phyloP scores from a whole-genome alignment of 768 basidiomycete genomes.

The Tephrocybe sp. region DNA sequence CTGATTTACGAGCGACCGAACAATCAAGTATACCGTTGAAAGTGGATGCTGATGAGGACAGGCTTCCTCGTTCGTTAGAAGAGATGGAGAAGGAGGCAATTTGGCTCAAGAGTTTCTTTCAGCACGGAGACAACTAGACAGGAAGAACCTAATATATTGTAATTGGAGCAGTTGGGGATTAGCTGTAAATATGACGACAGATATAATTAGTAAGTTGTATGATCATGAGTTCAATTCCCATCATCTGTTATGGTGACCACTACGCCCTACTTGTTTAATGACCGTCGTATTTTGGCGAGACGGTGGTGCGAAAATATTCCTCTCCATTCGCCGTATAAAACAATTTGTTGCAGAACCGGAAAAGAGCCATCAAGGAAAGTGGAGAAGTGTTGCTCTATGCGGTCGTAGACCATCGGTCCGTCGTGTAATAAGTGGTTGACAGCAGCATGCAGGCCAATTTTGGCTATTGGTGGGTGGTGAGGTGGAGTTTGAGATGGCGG shows the following conservation, averaged over 20 bases:
- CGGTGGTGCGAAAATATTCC: slow-evolving; percentile 35
- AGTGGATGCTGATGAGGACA: slow-evolving; percentile 71
- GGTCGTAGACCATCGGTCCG: slow-evolving; percentile 35
- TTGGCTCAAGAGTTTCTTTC: slow-evolving; percentile 65
- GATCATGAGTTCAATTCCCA: no score
- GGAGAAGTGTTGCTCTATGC: slow-evolving; percentile 48
- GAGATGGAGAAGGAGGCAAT: slow-evolving; percentile 83
- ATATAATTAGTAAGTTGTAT: no score
- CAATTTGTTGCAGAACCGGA: slow-evolving; percentile 43
- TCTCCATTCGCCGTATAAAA: slow-evolving; percentile 57
- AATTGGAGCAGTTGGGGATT: no score
- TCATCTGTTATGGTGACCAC: slow-evolving; percentile 18
- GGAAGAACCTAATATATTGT: background rate
- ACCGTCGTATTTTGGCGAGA: slow-evolving; percentile 31
- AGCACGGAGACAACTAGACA: slow-evolving; percentile 15
- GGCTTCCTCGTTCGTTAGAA: slow-evolving; percentile 57
- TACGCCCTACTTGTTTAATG: slow-evolving; percentile 33
- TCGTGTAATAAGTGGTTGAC: slow-evolving; percentile 42
- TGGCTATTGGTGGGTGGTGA: slow-evolving; percentile 35
- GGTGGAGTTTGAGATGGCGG: slow-evolving; percentile 16
- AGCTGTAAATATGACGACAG: no score
- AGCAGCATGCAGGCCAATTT: slow-evolving; percentile 52
- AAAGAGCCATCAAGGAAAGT: slow-evolving; percentile 40
- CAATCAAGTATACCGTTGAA: slow-evolving; percentile 37
- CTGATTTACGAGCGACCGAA: slow-evolving; percentile 33